phyloP scores from a whole-genome alignment of 306 rosid genomes.

The Gastrolobium villosum region DNA sequence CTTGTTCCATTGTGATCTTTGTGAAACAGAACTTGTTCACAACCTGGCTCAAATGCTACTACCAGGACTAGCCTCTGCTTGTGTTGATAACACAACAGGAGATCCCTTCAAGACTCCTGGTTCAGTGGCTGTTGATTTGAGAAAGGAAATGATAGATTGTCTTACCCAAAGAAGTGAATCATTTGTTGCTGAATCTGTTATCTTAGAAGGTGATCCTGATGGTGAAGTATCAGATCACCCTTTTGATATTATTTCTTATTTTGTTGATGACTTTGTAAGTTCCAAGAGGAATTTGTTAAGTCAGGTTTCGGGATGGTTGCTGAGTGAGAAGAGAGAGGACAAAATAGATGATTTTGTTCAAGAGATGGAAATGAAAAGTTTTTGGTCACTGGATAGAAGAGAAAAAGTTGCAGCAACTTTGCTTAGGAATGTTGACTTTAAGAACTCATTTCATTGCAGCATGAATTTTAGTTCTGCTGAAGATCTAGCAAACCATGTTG shows the following conservation, averaged over 20 bases:
- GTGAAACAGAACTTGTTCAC: conserved; percentile 68
- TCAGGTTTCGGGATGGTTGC: conserved; percentile 81
- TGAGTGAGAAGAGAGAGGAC: conserved; percentile 88
- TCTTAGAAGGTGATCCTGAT: conserved; percentile 65
- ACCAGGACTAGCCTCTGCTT: conserved; percentile 82
- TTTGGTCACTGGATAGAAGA: conserved; percentile 80
- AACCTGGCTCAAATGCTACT: conserved; percentile 78
- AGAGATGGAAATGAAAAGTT: conserved; percentile 76
- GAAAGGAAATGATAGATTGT: conserved; percentile 84
- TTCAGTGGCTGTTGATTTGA: conserved; percentile 72
- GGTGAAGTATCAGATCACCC: conserved; percentile 68
- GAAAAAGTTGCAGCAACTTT: conserved; percentile 55
- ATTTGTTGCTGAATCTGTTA: conserved; percentile 74
- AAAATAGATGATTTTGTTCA: conserved; percentile 89
- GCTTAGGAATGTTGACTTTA: conserved; percentile 77
- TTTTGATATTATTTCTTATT: conserved; percentile 70
- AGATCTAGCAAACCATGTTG: conserved; percentile 66
- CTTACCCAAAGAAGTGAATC: conserved; percentile 75
- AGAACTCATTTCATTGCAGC: conserved; percentile 69
- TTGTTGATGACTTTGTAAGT: conserved; percentile 79
- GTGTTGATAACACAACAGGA: conserved; percentile 87
- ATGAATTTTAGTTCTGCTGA: conserved; percentile 56
- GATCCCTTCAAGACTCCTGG: conserved; percentile 71
- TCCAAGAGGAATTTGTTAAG: conserved; percentile 77
- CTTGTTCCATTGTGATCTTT: conserved; percentile 68